These are phyloP conservation scores for Violaceomyces palustris DNA, from an alignment of 1,284 basidiomycete species.

Conservation along the genomic window DNA sequence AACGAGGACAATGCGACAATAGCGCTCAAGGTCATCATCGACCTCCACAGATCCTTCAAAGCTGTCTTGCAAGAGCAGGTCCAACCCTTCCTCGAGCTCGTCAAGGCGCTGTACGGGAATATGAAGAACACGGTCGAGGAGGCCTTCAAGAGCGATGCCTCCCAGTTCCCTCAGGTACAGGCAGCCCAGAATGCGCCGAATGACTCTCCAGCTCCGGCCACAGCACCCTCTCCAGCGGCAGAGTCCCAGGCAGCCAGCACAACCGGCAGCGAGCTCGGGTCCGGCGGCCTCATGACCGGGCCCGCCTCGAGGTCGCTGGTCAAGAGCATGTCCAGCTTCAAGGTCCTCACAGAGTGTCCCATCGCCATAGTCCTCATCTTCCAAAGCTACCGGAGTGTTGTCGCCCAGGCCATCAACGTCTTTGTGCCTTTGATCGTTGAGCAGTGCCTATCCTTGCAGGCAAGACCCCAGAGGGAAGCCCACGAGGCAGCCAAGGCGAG, in stretches of 20 bases:
- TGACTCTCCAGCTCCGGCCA: conserved; percentile 1
- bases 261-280: conserved; percentile 2
- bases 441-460: conserved; percentile 55
- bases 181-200: background rate
- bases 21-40: conserved; percentile 87
- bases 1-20: conserved; percentile 93
- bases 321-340: conserved; percentile 66
- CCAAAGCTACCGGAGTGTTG: conserved; percentile 69
- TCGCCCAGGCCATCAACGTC: conserved; percentile 65
- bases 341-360: conserved; percentile 88
- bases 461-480: conserved; percentile 78
- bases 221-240: conserved; percentile 3
- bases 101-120: conserved; percentile 70
- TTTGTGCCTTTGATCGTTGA: conserved; percentile 61
- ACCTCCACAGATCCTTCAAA: conserved; percentile 58
- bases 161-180: conserved; percentile 10
- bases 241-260: conserved; percentile 11
- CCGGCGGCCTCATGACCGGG: conserved; percentile 2
- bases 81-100: conserved; percentile 72
- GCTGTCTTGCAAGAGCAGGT: conserved; percentile 68
- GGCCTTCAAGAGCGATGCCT: conserved; percentile 59
- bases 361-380: conserved; percentile 88
- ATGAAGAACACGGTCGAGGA: conserved; percentile 71
- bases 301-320: conserved; percentile 31
- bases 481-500: conserved; percentile 75